These are phyloP conservation scores for Penicillium paneum DNA, from an alignment of 2,329 filamentous ascomycete species.

Conservation along the genomic window DNA sequence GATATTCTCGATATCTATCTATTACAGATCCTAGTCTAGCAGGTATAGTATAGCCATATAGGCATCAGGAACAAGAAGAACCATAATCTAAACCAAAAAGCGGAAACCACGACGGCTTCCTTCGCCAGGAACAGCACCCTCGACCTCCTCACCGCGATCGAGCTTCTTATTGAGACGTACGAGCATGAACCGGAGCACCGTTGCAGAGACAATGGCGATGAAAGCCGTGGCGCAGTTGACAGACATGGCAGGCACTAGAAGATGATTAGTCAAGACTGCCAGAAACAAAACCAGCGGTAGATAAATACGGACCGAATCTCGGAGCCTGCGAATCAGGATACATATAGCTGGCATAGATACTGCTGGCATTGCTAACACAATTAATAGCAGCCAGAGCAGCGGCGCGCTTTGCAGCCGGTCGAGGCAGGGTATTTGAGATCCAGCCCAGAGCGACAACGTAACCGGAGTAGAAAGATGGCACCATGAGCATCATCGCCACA, in stretches of 20 bases:
- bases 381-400: constrained; percentile 74
- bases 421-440: constrained; percentile 72
- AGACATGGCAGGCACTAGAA: constrained; percentile 58
- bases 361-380: constrained; percentile 64
- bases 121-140: constrained; percentile 55
- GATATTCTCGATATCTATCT: not conserved
- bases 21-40: not conserved
- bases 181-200: constrained; percentile 61
- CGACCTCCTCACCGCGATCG: constrained; percentile 59
- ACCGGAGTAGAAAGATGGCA: constrained; percentile 60
- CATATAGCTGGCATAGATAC: constrained; percentile 69
- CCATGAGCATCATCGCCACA: constrained; percentile 69
- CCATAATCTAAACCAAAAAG: constrained; percentile 54
- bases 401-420: constrained; percentile 71
- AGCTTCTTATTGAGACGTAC: constrained; percentile 66
- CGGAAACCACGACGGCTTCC: constrained; percentile 62
- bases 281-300: constrained; percentile 36
- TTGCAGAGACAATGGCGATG: constrained; percentile 62
- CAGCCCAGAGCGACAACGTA: constrained; percentile 69
- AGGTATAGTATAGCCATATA: not conserved
- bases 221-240: constrained; percentile 66
- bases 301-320: constrained; percentile 38
- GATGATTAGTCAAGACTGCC: not conserved
- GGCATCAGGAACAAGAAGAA: not conserved
- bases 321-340: constrained; percentile 53